These are phyloP conservation scores for Margaritispora aquatica DNA, from an alignment of 495 filamentous ascomycete species.

Conservation along the genomic window DNA sequence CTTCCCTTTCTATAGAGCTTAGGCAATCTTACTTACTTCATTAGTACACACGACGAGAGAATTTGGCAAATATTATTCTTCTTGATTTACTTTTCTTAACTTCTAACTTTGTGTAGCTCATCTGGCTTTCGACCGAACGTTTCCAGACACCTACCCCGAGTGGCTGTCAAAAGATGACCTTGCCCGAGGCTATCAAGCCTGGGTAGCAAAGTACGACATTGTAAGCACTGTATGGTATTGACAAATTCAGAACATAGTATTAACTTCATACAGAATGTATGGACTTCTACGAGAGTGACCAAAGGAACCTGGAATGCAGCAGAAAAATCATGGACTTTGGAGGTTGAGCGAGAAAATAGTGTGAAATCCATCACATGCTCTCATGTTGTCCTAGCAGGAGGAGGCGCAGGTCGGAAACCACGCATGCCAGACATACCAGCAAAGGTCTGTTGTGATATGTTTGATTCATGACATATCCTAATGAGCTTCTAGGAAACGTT, in stretches of 20 bases:
- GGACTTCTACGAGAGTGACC: not conserved
- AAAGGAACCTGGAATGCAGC: constrained; percentile 5
- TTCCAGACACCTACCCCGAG: constrained; percentile 26
- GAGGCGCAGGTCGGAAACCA: constrained; percentile 28
- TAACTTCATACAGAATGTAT: constrained; percentile 10
- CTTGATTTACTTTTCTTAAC: not conserved
- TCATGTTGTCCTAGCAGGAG: constrained; percentile 30
- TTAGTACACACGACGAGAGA: constrained; percentile 30
- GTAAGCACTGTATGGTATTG: no score
- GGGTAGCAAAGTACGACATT: constrained; percentile 31
- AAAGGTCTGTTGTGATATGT: no score
- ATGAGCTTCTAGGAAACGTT: no score
- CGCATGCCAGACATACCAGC: no score
- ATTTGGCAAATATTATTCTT: constrained; percentile 15
- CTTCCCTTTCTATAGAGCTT: not conserved
- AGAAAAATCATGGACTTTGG: constrained; percentile 27
- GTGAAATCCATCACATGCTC: constrained; percentile 12
- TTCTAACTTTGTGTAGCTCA: constrained; percentile 15
- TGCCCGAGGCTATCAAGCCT: constrained; percentile 29
- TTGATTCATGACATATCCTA: no score
- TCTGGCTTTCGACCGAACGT: constrained; percentile 33
- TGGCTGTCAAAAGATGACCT: constrained; percentile 33
- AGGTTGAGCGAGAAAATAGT: constrained; percentile 14
- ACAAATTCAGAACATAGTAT: no score
- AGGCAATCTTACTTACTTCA: constrained; percentile 1